phyloP scores from a whole-genome alignment of 441 rosid species.

The Adansonia madagascariensis region DNA sequence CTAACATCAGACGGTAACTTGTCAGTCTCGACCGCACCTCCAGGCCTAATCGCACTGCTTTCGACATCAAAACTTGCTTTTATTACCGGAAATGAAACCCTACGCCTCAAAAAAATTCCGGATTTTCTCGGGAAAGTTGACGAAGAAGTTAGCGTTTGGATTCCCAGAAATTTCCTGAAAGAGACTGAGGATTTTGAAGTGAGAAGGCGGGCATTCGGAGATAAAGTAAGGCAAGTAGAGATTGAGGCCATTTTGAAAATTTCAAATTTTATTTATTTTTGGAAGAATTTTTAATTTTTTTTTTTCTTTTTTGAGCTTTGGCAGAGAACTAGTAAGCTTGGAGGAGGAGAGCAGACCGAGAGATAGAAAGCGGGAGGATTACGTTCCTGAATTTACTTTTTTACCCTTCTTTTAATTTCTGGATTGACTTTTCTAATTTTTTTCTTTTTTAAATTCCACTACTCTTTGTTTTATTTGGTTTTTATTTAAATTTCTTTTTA shows the following conservation, averaged over 20 bases:
- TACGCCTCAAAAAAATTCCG: slow-evolving; percentile 33
- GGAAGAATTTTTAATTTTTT: not conserved
- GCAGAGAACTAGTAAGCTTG: not conserved
- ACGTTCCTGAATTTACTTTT: not conserved
- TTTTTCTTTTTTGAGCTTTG: not conserved
- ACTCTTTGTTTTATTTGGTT: no score
- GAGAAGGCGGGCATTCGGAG: slow-evolving; percentile 39
- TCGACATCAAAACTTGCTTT: slow-evolving; percentile 60
- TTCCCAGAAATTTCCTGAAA: slow-evolving; percentile 41
- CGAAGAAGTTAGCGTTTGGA: slow-evolving; percentile 31
- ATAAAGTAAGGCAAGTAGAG: slow-evolving; percentile 59
- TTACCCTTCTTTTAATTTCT: slow-evolving; percentile 2
- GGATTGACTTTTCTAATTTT: no score
- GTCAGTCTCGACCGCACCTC: slow-evolving; percentile 82
- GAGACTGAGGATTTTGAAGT: slow-evolving; percentile 40
- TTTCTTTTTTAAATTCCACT: no score
- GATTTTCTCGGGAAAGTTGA: slow-evolving; percentile 32
- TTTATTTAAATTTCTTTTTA: no score
- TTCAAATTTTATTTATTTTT: not conserved
- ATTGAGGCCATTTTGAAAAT: slow-evolving; percentile 57
- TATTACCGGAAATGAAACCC: slow-evolving; percentile 38
- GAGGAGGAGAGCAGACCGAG: not conserved
- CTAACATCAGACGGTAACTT: slow-evolving; percentile 72
- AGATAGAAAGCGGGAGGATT: slow-evolving; percentile 11
- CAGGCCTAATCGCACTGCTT: slow-evolving; percentile 58